Conservation (phyloP, 2,329 filamentous ascomycete species). For the Microsporum audouinii region DNA sequence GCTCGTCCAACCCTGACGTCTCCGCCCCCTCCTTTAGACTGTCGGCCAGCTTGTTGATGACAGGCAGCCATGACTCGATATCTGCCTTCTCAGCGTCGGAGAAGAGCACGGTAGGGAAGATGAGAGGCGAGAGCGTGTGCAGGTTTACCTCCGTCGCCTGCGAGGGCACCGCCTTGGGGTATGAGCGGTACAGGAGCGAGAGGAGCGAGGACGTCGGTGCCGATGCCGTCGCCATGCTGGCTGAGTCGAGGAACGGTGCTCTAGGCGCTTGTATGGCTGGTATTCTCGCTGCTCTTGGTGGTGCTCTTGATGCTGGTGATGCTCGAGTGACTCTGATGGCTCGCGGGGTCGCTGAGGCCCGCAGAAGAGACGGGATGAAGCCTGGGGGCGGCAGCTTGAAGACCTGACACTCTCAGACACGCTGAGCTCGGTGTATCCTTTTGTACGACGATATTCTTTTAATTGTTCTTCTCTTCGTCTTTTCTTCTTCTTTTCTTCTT, state of each 20-base stretch:
- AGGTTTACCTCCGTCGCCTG: constrained; percentile 34
- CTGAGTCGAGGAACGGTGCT: not conserved
- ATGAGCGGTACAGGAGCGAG: constrained; percentile 36
- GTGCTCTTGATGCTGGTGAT: not conserved
- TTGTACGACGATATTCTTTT: not conserved
- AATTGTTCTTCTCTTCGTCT: not conserved
- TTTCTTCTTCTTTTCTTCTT: not conserved
- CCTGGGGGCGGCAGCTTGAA: constrained; percentile 5
- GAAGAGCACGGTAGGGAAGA: constrained; percentile 61
- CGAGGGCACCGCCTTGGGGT: constrained; percentile 30
- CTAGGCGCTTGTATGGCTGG: not conserved
- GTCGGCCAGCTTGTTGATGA: constrained; percentile 57
- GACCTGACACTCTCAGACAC: not conserved
- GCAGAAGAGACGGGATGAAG: constrained; percentile 12
- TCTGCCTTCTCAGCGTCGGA: constrained; percentile 70
- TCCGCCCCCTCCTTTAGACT: constrained; percentile 41
- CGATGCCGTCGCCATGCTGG: constrained; percentile 24
- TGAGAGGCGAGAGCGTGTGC: constrained; percentile 43
- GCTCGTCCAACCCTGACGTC: constrained; percentile 45
- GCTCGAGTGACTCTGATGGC: not conserved
- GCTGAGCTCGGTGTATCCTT: not conserved
- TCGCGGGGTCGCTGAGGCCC: constrained; percentile 16
- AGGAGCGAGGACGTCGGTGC: constrained; percentile 34
- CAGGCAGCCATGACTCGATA: constrained; percentile 79
- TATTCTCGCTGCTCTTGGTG: not conserved